These are phyloP conservation scores for Crithidia bombi DNA, from an alignment of 208 protist species.

Conservation along the genomic window DNA sequence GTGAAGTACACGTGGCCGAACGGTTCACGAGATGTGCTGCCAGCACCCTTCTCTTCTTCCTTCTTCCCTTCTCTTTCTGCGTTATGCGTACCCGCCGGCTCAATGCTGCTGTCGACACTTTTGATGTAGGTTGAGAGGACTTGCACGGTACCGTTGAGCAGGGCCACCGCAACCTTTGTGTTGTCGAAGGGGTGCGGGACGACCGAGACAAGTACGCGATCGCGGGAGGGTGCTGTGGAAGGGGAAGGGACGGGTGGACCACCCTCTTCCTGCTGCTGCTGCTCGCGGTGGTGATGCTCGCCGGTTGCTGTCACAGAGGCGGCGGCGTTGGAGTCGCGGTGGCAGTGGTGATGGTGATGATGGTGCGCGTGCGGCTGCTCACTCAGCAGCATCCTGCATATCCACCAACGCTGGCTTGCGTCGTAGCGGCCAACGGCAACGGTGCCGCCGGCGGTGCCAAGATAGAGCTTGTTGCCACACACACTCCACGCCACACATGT, in stretches of 20 bases:
- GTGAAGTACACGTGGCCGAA: conserved; percentile 21
- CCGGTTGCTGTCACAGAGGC: background rate
- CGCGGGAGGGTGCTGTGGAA: conserved; percentile 1
- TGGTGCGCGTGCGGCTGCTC: background rate
- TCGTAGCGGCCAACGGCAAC: conserved; percentile 72
- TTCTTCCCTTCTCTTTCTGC: background rate
- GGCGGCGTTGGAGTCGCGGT: background rate
- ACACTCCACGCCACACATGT: conserved; percentile 53
- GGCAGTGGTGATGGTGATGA: background rate
- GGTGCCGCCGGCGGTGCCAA: conserved; percentile 52
- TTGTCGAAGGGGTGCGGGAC: conserved; percentile 63
- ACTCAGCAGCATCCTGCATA: conserved; percentile 43
- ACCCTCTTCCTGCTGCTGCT: background rate
- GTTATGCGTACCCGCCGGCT: background rate
- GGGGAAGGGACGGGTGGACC: background rate
- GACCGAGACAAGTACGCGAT: conserved; percentile 14
- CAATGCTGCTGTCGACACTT: conserved; percentile 36
- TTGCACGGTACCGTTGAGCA: conserved; percentile 49
- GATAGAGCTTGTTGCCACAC: conserved; percentile 53
- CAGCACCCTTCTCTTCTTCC: background rate
- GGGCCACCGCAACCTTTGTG: conserved; percentile 43
- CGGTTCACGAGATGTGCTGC: background rate
- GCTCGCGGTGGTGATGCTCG: background rate
- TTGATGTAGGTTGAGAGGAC: conserved; percentile 62
- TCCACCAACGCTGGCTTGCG: conserved; percentile 54